Base-by-base conservation (phyloP, 805 yeast species). In the Myxozyma mucilagina region DNA sequence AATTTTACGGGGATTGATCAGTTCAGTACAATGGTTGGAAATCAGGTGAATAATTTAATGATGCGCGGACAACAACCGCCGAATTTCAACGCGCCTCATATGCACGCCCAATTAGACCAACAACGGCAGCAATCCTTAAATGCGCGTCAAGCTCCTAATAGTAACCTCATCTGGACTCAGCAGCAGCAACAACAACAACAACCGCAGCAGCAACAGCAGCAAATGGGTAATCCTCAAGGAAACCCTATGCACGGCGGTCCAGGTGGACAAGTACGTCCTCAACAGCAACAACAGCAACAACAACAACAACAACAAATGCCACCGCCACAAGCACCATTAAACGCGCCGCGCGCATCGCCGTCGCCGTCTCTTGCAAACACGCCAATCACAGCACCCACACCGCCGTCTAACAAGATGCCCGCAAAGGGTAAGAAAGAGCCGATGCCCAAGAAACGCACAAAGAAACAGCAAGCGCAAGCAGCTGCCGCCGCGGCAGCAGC, bases 21-120 rank as follows among this genome's bases (percentile, higher is more conserved):
- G 57, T 71, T 70, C 53, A 71, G 71, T 47, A 69, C 70, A 9
- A 64, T 71, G 60, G 73, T 69, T 24, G 71, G 72, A 55, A 63
- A 67, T 31, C 61, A 57, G 42, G 65, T 67, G 11, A 59, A 59
- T 43, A 63, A 61, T 44, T 48, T 60, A 56, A 63, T 63, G 54
- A 53, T 57, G 60, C 66, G 65, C 16, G 61, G 59, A 11, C 66
- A 56, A n/a, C 61, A 55, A 29, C 54, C 49, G 8, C 47, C 59
- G 11, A 35, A 35, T 10, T 60, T 55, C 45, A 61, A 48, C 36
- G 54, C 53, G 8, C 35, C 57, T 7, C 61, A 56, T 13, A 49
- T 63, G 57, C 65, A 60, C 20, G 62, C 55, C 31, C 43, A 42
- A 20, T 35, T 50, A 4, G 16, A n/a, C n/a, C 58, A 35, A 57